Evolutionary conservation across 2,329 filamentous ascomycete species (phyloP), one percentile per base, ranked within the genome.

Genomic region (Rhynchosporium graminicola): DNA sequence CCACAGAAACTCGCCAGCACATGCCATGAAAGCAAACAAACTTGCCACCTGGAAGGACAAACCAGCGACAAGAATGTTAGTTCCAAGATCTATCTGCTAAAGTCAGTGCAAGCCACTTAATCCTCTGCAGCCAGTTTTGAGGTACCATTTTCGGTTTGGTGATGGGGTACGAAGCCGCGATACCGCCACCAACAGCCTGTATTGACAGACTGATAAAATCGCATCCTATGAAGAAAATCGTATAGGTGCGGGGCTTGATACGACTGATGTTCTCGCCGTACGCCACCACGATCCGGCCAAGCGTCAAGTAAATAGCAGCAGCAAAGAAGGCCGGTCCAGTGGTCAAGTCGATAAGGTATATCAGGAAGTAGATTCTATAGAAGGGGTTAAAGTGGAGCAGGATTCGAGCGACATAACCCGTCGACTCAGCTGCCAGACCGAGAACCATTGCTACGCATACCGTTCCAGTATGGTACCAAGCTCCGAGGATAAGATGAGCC

Each of bases 191-290:
- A 7, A 78, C 78, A 3, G 82, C 83, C 71, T 87, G 85, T 3
- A 87, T 74, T 13, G 83, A 66, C n/a, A 88, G 78, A 15, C 80
- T 83, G 60, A 83, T 67, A 46, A 87, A 66, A 66, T 87, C 85
- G 68, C 81, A 84, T n/a, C 76, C 70, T 66, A 87, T 82, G 74
- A 87, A 87, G 64, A 86, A 80, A 72, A 79, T 80, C 13, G 83
- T 84, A 71, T 85, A 85, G 57, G 78, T 73, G 6, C 72, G 71
- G 1, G 80, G 79, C 38, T 75, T 75, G 36, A 83, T 72, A 12
- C 76, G 74, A 43, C 79, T 81, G 64, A 78, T 74, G 55, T 78
- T 71, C 0, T 75, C 71, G 1, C 84, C 83, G 59, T 85, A 81
- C 47, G 77, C 76, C n/a, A 84, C 71, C 56, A 85, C 80, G 63